phyloP scores from a whole-genome alignment of 78 protist species.

The Tieghemostelium lacteum region DNA sequence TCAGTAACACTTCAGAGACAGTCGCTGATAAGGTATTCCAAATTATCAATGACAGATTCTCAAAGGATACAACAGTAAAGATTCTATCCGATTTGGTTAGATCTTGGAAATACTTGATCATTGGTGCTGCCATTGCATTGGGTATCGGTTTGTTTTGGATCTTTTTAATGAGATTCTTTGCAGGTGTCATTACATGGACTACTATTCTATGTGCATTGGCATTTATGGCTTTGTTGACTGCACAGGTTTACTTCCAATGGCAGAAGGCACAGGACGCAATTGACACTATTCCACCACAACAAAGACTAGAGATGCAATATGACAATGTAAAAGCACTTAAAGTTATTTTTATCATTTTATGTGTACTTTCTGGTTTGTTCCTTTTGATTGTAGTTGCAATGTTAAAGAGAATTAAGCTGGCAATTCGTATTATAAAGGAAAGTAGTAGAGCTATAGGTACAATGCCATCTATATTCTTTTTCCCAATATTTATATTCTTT shows the following conservation, averaged over 20 bases:
- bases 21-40: conserved; percentile 3
- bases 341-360: conserved; percentile 48
- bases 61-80: conserved; percentile 3
- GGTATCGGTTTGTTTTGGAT: conserved; percentile 76
- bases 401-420: conserved; percentile 64
- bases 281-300: conserved; percentile 5
- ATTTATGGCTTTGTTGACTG: conserved; percentile 21
- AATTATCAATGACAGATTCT: conserved; percentile 1
- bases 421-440: conserved; percentile 86
- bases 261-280: conserved; percentile 1
- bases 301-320: conserved; percentile 27
- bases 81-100: conserved; percentile 1
- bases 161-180: conserved; percentile 74
- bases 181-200: conserved; percentile 84
- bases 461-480: conserved; percentile 85
- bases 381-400: conserved; percentile 55
- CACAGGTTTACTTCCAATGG: conserved; percentile 64
- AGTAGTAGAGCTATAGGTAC: conserved; percentile 74
- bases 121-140: conserved; percentile 62
- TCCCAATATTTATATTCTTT: conserved; percentile 77
- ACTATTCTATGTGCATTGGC: conserved; percentile 54
- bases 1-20: neutral
- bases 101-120: conserved; percentile 72
- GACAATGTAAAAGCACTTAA: conserved; percentile 56
- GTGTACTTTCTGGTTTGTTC: conserved; percentile 44